Evolutionary conservation across 805 yeast species (phyloP), one percentile per base, ranked within the genome.

Genomic region (Lipomyces sp.): DNA sequence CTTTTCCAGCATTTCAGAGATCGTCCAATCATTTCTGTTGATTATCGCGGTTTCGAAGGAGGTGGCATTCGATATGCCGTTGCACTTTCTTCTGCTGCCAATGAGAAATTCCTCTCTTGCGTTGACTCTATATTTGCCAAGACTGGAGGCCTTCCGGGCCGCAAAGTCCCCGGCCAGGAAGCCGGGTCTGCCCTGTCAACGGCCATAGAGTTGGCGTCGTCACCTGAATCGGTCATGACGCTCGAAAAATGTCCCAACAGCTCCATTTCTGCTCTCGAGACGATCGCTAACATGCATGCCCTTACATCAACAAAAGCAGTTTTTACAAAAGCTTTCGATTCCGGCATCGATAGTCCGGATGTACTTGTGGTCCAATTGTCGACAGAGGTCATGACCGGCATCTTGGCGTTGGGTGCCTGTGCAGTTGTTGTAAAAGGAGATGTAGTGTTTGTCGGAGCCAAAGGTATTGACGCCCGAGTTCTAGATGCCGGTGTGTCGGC

Each of bases 261-360:
- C 35, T 3, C 60, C 29, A 30, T 59, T 45, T 15, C 65, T 8
- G 63, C 70, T n/a, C n/a, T 64, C 35, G 67, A 64, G 18, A 64
- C 65, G 1, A 34, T 67, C 35, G 53, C 42, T 39, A 64, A 56
- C 54, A 53, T 61, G 50, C 68, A 60, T 8, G 68, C 57, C 13
- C 59, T 64, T 11, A 60, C 59, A 10, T 32, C 57, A 15, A 58
- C 64, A 3, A 8, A 57, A n/a, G 63, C 69, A 6, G 18, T 30
- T 29, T 58, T 66, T 45, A 29, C 37, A 3, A 48, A 51, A 13
- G 63, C 62, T 30, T 66, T 68, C 42, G 64, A 66, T 50, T 33
- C 54, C 30, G 71, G 71, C 0, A 63, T 66, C 53, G 67, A 66
- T 15, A 42, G 62, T n/a, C 71, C 71, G n/a, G 71, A 68, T 18